phyloP scores from a whole-genome alignment of 257 asterid genomes.

The Plectranthus barbatus region DNA sequence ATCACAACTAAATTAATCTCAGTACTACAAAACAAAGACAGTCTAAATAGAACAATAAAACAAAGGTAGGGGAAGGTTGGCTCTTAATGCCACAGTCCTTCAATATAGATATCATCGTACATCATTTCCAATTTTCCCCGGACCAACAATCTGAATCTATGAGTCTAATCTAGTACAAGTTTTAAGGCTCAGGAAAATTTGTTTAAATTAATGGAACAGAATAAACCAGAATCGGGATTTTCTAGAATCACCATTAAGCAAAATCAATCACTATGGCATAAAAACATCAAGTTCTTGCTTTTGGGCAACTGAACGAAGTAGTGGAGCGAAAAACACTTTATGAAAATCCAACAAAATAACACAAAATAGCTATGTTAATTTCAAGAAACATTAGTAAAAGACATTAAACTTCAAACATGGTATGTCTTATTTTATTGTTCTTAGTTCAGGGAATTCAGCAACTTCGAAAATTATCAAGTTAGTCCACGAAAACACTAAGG shows the following conservation, averaged over 20 bases:
- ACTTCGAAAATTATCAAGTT: neutral
- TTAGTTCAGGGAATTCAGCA: neutral
- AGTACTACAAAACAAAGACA: neutral
- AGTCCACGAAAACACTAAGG: neutral
- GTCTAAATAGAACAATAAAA: neutral
- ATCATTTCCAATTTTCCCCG: neutral
- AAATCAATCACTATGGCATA: neutral
- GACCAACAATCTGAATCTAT: neutral
- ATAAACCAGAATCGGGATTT: neutral
- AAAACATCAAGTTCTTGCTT: neutral
- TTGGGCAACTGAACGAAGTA: neutral
- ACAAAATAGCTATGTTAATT: neutral
- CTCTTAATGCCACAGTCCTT: neutral
- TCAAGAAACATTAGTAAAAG: neutral
- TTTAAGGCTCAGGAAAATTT: neutral
- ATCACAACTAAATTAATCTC: neutral
- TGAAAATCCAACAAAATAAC: neutral
- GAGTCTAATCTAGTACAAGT: neutral
- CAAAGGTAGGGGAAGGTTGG: neutral
- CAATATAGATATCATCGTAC: neutral
- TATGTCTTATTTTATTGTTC: neutral
- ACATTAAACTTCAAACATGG: neutral
- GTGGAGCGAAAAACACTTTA: neutral
- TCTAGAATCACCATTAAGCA: neutral
- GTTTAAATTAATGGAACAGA: neutral